A percentile compares a stretch with the other conserved stretches of the same genome.
Conservation (phyloP, 768 basidiomycete genomes). For the Rhizopogon vinicolor region DNA sequence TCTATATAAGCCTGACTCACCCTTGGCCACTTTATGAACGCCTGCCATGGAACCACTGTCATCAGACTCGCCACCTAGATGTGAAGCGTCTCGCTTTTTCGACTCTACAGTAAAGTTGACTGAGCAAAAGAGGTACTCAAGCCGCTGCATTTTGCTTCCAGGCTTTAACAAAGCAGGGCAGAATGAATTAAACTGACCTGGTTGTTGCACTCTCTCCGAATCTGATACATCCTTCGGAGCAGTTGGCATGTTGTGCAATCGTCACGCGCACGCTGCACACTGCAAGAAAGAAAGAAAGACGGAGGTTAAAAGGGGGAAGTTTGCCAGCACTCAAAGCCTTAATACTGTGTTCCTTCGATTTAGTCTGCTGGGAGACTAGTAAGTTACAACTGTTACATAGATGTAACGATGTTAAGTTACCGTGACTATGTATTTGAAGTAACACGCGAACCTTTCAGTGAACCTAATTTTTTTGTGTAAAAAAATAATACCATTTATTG, state of each 20-base stretch:
- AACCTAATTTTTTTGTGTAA: too few relatives aligned
- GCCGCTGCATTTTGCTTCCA: background rate
- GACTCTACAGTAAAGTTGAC: background rate
- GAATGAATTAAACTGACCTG: background rate
- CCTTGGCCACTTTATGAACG: conserved; percentile 20
- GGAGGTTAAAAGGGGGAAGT: too few relatives aligned
- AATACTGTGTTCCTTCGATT: too few relatives aligned
- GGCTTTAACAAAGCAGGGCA: background rate
- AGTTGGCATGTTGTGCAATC: background rate
- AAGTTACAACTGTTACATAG: too few relatives aligned
- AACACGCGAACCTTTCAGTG: too few relatives aligned
- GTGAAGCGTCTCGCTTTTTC: conserved; percentile 15
- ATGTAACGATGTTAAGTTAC: too few relatives aligned
- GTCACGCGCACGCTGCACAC: background rate
- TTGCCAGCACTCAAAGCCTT: too few relatives aligned
- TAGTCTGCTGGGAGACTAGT: too few relatives aligned
- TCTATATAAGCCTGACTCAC: conserved; percentile 9
- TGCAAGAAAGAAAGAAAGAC: too few relatives aligned
- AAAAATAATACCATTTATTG: too few relatives aligned
- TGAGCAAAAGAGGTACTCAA: background rate
- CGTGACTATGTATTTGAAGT: too few relatives aligned
- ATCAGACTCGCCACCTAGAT: conserved; percentile 5
- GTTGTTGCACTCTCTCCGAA: background rate
- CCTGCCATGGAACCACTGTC: conserved; percentile 9
- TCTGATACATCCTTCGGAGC: background rate